Base-by-base conservation (phyloP, 306 rosid genomes). In the Inga leiocalycina region DNA sequence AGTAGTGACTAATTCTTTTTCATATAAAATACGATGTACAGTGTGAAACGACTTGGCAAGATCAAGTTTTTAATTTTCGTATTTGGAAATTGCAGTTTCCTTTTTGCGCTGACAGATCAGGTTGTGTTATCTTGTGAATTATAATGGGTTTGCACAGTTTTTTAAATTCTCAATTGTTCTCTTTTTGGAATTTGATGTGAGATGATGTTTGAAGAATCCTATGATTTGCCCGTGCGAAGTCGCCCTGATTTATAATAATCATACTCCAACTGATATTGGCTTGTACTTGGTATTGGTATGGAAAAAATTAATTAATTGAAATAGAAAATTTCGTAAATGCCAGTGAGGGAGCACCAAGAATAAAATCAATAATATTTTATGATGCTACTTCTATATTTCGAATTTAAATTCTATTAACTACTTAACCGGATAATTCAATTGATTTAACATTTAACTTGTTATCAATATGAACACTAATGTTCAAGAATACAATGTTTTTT, bases 141-240 rank as follows among this genome's bases (percentile, higher is more conserved):
- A 17, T 27, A 45, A 61, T 57, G 45, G 71, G 67, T 11, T 80
- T 81, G 81, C 74, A 68, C 22, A 73, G 65, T 2, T 14, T 22
- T 87, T 64, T 32, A 68, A 81, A 39, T 39, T 39, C 78, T 78
- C 48, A 73, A 59, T 34, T 69, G 66, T 67, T 70, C 74, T 81
- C 79, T 67, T 72, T n/a, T 87, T 77, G 61, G 68, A 70, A 79
- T 79, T 79, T 61, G 73, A 45, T 71, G 46, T 24, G 64, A 85
- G 80, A 37, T 65, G 30, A n/a, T 64, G 80, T 17, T 15, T 67
- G 48, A 73, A 73, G 81, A 80, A 87, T 80, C 85, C 83, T 52
- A 78, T 77, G 85, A 71, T 67, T 39, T 71, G 66, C 64, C 61
- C 46, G 14, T 57, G 13, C 49, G 75, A 71, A 56, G 48, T 49